phyloP scores from a whole-genome alignment of 2,329 filamentous ascomycete species.

The Chaetomiaceae sp. region DNA sequence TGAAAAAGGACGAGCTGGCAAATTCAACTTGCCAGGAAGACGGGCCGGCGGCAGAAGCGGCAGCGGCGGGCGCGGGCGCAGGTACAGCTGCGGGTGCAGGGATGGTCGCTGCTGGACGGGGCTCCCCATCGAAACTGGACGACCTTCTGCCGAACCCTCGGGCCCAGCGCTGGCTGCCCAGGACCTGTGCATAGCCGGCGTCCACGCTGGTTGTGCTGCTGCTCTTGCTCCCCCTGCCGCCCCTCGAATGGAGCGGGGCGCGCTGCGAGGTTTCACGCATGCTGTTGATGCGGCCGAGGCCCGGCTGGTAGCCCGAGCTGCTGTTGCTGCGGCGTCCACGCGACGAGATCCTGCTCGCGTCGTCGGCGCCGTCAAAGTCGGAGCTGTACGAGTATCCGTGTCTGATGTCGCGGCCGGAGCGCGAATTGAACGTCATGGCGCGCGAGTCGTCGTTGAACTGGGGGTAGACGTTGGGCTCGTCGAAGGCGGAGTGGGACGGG shows the following conservation, averaged over 20 bases:
- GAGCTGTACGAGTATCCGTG: conserved; percentile 58
- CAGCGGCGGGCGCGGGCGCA: too few relatives aligned
- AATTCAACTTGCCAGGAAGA: conserved; percentile 44
- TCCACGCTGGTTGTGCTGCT: conserved; percentile 66
- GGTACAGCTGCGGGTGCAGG: too few relatives aligned
- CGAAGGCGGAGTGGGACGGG: conserved; percentile 30
- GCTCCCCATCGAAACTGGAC: conserved; percentile 68
- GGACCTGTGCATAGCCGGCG: conserved; percentile 53
- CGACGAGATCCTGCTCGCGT: conserved; percentile 49
- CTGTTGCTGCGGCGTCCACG: conserved; percentile 72
- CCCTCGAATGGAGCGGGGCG: conserved; percentile 47
- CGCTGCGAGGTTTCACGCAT: conserved; percentile 45
- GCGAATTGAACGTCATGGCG: conserved; percentile 28
- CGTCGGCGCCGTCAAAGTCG: conserved; percentile 53
- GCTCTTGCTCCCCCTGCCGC: conserved; percentile 64
- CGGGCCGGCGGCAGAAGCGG: conserved; percentile 30
- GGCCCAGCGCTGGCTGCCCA: conserved; percentile 55
- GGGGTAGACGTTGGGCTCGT: conserved; percentile 36
- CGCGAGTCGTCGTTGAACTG: conserved; percentile 27
- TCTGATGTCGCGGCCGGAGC: conserved; percentile 27
- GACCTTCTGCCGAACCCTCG: conserved; percentile 53
- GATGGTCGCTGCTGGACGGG: conserved; percentile 19
- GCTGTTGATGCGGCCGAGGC: conserved; percentile 58
- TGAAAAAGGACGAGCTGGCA: conserved; percentile 43
- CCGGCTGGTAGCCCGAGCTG: conserved; percentile 64